A percentile compares a stretch with the other conserved stretches of the same genome.
Conservation (phyloP, 768 basidiomycete species). For the Tubosaeta brunneosetosa region DNA sequence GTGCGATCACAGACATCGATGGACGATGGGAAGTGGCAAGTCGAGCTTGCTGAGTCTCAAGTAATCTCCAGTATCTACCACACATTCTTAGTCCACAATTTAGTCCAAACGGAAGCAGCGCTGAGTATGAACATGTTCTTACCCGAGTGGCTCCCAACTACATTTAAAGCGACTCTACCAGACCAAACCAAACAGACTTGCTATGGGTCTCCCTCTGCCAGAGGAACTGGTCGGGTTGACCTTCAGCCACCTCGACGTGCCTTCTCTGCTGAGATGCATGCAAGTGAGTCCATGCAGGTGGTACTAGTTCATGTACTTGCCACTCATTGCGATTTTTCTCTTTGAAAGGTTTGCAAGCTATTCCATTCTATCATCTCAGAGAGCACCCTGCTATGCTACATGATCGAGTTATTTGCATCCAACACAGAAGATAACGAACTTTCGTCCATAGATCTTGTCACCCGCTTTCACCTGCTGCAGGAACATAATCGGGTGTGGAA, state of each 20-base stretch:
- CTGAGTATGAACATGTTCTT: no score
- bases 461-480: slow-evolving; percentile 24
- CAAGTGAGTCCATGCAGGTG: slow-evolving; percentile 17
- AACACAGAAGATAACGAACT: slow-evolving; percentile 23
- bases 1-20: slow-evolving; percentile 15
- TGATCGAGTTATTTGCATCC: slow-evolving; percentile 27
- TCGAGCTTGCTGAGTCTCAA: no score
- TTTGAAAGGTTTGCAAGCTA: slow-evolving; percentile 27
- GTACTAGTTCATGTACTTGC: background rate
- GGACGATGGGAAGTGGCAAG: slow-evolving; percentile 12
- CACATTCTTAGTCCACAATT: no score
- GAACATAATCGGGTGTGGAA: slow-evolving; percentile 29
- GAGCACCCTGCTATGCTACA: slow-evolving; percentile 27
- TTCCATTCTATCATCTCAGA: slow-evolving; percentile 25
- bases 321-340: background rate
- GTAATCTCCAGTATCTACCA: no score
- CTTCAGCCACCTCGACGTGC: slow-evolving; percentile 27
- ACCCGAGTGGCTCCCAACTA: background rate
- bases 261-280: slow-evolving; percentile 25
- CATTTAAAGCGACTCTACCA: background rate
- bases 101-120: no score
- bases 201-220: slow-evolving; percentile 20
- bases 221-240: slow-evolving; percentile 26
- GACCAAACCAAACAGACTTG: background rate
- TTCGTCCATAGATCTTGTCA: slow-evolving; percentile 16